Percentiles rank a stretch among this genome's conserved stretches.
Conservation (phyloP, 2,329 filamentous ascomycete species). For the Monosporascus sp. region DNA sequence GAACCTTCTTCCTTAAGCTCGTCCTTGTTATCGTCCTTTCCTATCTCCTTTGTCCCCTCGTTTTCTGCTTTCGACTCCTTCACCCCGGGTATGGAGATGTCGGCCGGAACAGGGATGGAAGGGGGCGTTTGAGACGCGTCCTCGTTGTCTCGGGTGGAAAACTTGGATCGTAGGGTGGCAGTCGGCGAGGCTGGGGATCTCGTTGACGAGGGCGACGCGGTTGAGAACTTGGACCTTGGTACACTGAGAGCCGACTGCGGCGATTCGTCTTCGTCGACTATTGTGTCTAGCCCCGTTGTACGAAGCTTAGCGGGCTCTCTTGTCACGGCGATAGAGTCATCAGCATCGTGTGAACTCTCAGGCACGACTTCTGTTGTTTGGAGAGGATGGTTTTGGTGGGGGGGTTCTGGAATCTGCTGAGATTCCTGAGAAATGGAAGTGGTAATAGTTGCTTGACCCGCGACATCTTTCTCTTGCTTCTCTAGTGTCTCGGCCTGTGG, state of each 20-base stretch:
- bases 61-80: background rate
- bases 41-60: background rate
- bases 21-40: background rate
- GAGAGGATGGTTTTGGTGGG: constrained; percentile 3
- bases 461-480: constrained; percentile 13
- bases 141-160: constrained; percentile 34
- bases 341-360: constrained; percentile 12
- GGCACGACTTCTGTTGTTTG: constrained; percentile 10
- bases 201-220: constrained; percentile 16
- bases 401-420: constrained; percentile 15
- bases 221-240: constrained; percentile 21
- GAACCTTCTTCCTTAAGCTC: constrained; percentile 8
- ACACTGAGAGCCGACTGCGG: constrained; percentile 18
- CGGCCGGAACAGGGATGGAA: constrained; percentile 1
- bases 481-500: constrained; percentile 11
- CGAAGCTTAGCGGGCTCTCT: constrained; percentile 2
- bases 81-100: background rate
- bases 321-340: constrained; percentile 4
- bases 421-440: constrained; percentile 14
- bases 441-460: constrained; percentile 8
- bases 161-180: constrained; percentile 37
- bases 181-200: constrained; percentile 7
- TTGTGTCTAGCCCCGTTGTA: constrained; percentile 6
- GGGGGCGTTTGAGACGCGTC: constrained; percentile 1
- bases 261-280: constrained; percentile 9